Percentiles rank a stretch among this genome's conserved stretches.
phyloP scores from a whole-genome alignment of 1,139 yeast genomes.

The Saccharomycopsis crataegensis region DNA sequence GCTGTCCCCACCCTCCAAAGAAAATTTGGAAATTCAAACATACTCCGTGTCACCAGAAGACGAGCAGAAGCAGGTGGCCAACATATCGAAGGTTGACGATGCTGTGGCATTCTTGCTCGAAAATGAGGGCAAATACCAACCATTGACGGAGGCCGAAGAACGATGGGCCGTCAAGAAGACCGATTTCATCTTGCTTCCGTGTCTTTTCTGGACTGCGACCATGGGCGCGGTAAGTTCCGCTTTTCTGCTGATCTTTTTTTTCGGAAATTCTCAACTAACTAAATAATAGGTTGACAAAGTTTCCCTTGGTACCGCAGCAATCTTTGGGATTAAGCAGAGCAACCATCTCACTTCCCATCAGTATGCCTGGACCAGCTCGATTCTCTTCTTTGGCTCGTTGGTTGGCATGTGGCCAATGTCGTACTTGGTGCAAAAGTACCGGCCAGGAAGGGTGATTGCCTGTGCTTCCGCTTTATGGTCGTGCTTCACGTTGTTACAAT shows the following conservation, averaged over 20 bases:
- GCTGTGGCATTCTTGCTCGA: constrained; percentile 23
- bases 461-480: constrained; percentile 29
- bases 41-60: background rate
- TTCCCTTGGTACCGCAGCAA: constrained; percentile 36
- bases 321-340: constrained; percentile 36
- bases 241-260: too few species aligned
- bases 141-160: constrained; percentile 28
- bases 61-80: too few species aligned
- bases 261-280: too few species aligned
- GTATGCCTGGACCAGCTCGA: constrained; percentile 42
- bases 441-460: constrained; percentile 29
- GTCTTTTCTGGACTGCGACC: constrained; percentile 32
- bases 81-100: constrained; percentile 17
- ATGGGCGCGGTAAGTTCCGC: constrained; percentile 29
- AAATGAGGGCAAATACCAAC: constrained; percentile 25
- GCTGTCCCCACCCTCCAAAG: too few species aligned
- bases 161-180: constrained; percentile 28
- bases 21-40: background rate
- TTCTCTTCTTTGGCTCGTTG: constrained; percentile 40
- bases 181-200: constrained; percentile 33
- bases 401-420: constrained; percentile 27
- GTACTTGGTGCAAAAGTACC: constrained; percentile 15
- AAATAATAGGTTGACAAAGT: constrained; percentile 31
- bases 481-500: constrained; percentile 24
- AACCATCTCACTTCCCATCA: constrained; percentile 33